Evolutionary conservation across 2,329 filamentous ascomycete genomes (phyloP), one percentile per base, ranked within the genome.

Genomic region (Monosporascus sp.): DNA sequence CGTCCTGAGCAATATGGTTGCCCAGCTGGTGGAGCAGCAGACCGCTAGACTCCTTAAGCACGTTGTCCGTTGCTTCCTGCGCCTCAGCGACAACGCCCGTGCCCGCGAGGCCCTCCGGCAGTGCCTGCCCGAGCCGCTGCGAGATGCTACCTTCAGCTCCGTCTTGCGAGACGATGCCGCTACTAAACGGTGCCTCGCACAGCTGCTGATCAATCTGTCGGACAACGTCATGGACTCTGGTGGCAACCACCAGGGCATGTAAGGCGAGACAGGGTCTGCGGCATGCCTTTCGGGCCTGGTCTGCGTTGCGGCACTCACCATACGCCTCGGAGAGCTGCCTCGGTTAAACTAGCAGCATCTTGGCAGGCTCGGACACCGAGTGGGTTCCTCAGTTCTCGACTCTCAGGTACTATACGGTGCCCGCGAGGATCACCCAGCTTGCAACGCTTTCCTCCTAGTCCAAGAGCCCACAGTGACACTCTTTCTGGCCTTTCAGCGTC

Each of bases 1-100:
- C 1, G 94, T 99, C 6, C 77, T 99, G 39, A 96, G 90, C 76
- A 99, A 97, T 69, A 99, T 99, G 94, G 94, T 99, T 53, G 91
- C 88, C 50, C 93, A 97, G 74, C 82, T 99, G 38, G 94, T 97
- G 39, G 94, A 99, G 72, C 93, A 96, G 67, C 94, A 99, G 74
- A 99, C 94, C 1, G 94, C 96, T 31, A 83, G 94, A 50, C 79
- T 99, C 47, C 83, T 99, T 24, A 99, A 99, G 81, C 94, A 99
- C 69, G 94, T 99, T 53, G 94, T 99, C 36, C 82, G 94, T 62
- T 99, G 94, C 74, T 99, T 99, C 72, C 81, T 99, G 67, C 84
- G 94, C 55, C 79, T 99, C 47, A 97, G 91, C 65, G 94, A 99
- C 69, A 99, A 99, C 66, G 93, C 93, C 56, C 88, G 94, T 56